Conservation (phyloP, 164 flowering plant species). For the Magnolia officinalis region DNA sequence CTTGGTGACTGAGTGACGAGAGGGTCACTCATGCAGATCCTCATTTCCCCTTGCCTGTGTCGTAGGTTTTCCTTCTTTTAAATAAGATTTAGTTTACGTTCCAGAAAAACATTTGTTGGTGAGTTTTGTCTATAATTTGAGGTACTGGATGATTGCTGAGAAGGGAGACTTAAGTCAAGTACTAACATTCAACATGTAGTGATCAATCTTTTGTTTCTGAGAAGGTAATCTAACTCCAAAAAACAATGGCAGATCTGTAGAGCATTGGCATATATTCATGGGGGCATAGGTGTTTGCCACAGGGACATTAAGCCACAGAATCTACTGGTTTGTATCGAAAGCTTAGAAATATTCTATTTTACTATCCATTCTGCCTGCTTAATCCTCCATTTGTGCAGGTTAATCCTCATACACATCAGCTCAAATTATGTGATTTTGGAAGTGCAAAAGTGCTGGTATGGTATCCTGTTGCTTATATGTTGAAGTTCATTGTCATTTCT, state of each 20-base stretch:
- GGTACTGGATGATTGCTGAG: not conserved
- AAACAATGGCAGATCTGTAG: slow-evolving; percentile 43
- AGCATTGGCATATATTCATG: slow-evolving; percentile 59
- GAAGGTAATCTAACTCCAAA: slow-evolving; percentile 7
- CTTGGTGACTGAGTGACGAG: too few relatives aligned
- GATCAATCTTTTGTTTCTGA: not conserved
- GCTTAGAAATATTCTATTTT: not conserved
- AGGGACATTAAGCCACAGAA: slow-evolving; percentile 72
- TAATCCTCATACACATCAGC: slow-evolving; percentile 87
- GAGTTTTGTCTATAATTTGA: not conserved
- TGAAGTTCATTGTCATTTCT: not conserved
- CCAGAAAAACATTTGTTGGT: not conserved
- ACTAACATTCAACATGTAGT: not conserved
- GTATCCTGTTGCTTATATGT: not conserved
- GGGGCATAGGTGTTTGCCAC: slow-evolving; percentile 57
- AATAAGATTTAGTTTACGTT: not conserved
- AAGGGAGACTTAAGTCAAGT: not conserved
- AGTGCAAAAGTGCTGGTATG: slow-evolving; percentile 90
- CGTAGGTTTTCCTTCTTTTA: not conserved
- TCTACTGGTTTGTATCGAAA: slow-evolving; percentile 36
- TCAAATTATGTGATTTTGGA: slow-evolving; percentile 86
- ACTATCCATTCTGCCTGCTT: not conserved
- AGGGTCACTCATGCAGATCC: too few relatives aligned
- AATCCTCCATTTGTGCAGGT: slow-evolving; percentile 38
- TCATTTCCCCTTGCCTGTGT: not conserved